Percentiles rank a stretch among this genome's conserved stretches.
Conservation (phyloP, 2,329 filamentous ascomycete genomes). For the Lachnellula suecica region DNA sequence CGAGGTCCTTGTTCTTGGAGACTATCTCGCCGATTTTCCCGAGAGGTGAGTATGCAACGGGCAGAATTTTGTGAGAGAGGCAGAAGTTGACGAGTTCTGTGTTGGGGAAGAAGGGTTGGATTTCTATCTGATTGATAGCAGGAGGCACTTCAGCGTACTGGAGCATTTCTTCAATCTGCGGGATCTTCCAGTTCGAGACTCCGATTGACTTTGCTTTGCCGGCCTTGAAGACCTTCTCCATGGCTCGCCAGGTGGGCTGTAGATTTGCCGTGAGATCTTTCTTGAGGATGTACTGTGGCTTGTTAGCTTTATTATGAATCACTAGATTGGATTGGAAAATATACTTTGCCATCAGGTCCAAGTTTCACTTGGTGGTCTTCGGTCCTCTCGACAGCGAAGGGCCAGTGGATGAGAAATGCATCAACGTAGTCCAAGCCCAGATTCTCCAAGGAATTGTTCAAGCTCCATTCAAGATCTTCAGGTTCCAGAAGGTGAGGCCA, state of each 20-base stretch:
- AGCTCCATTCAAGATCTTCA: constrained; percentile 63
- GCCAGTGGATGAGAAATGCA: constrained; percentile 82
- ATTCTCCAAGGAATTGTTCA: constrained; percentile 70
- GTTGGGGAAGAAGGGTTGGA: constrained; percentile 70
- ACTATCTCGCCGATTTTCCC: constrained; percentile 59
- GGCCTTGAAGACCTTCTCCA: constrained; percentile 62
- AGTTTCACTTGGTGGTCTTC: constrained; percentile 60
- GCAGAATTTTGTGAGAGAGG: constrained; percentile 65
- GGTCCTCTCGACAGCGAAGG: constrained; percentile 73
- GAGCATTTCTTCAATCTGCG: constrained; percentile 53
- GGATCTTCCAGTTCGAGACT: constrained; percentile 56
- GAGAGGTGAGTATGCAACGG: constrained; percentile 72
- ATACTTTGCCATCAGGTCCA: constrained; percentile 50
- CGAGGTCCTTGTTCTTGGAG: constrained; percentile 55
- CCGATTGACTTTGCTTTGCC: constrained; percentile 60
- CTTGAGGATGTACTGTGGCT: constrained; percentile 62
- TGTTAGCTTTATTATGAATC: constrained; percentile 4
- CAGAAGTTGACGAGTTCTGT: constrained; percentile 70
- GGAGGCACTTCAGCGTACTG: constrained; percentile 46
- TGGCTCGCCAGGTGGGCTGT: constrained; percentile 67
- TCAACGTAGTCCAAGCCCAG: constrained; percentile 80
- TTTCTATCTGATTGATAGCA: constrained; percentile 60
- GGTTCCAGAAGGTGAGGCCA: constrained; percentile 63
- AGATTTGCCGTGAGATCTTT: constrained; percentile 64
- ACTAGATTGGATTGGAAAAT: not conserved